These are phyloP conservation scores for Rhynchosporium graminicola DNA, from an alignment of 2,329 filamentous ascomycete species.

Conservation along the genomic window DNA sequence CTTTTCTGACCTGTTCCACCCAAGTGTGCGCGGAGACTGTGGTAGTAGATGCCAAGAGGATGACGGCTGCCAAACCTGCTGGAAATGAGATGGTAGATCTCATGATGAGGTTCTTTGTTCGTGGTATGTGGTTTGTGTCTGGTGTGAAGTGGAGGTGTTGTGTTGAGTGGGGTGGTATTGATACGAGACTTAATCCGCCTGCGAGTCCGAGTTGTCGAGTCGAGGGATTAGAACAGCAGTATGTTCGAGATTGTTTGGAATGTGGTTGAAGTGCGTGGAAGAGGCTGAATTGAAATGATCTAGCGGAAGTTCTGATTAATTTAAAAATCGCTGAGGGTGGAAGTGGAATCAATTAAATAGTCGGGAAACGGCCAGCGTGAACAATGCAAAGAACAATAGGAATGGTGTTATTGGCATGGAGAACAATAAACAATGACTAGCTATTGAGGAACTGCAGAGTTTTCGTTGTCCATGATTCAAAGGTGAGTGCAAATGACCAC, in stretches of 20 bases:
- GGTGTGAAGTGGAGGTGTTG: background rate
- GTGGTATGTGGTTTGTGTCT: background rate
- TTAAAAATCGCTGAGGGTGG: slow-evolving; percentile 2
- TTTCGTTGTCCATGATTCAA: slow-evolving; percentile 31
- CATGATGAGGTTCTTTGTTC: slow-evolving; percentile 18
- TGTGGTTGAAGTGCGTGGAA: slow-evolving; percentile 11
- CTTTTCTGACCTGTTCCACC: slow-evolving; percentile 74
- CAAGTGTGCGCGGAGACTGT: slow-evolving; percentile 68
- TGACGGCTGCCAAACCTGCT: slow-evolving; percentile 23
- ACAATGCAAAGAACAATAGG: slow-evolving; percentile 27
- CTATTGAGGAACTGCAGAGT: slow-evolving; percentile 26
- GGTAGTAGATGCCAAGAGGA: slow-evolving; percentile 26
- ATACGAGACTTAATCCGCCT: slow-evolving; percentile 11
- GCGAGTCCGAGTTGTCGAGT: slow-evolving; percentile 14
- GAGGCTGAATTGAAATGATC: slow-evolving; percentile 13
- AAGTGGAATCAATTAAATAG: slow-evolving; percentile 14
- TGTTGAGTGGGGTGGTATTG: background rate
- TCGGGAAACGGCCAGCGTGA: slow-evolving; percentile 30
- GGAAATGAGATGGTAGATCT: slow-evolving; percentile 17
- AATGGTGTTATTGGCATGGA: slow-evolving; percentile 23
- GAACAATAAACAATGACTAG: slow-evolving; percentile 19
- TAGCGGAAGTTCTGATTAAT: slow-evolving; percentile 7
- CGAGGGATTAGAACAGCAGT: background rate
- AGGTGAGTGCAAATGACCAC: slow-evolving; percentile 9
- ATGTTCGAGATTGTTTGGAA: slow-evolving; percentile 5